Base-by-base conservation (phyloP, 2,329 filamentous ascomycete species). In the Microsporum audouinii region DNA sequence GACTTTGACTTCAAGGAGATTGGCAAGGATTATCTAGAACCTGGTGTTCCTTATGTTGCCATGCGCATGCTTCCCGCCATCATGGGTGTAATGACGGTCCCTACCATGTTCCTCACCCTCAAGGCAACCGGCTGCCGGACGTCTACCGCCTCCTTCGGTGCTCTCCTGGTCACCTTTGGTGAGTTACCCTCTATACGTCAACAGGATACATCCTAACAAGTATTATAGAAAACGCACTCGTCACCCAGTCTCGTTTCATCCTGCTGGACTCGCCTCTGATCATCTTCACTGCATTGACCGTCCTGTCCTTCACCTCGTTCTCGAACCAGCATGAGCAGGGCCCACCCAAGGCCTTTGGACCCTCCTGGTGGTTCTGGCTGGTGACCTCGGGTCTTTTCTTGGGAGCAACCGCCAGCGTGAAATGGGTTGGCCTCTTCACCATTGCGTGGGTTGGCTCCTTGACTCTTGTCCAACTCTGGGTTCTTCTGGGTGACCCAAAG, bases 1-100 rank as follows among this genome's bases (percentile, higher is more conserved):
- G 82, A 90, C 65, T 99, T 99, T 73, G 94, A 97, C 75, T 99
- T 99, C 81, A 99, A 97, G 80, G 91, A 99, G 68, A 99, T 99
- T 76, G 94, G 94, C 75, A 96, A 97, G 79, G 94, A 99, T 75
- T 99, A 99, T 73, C 74, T 97, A 65, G 94, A 96, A 77, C 91
- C 94, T 2, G 85, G 86, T 59, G 94, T 99, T 60, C 94, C 94
- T 49, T 99, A 99, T 76, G 94, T 99, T 61, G 88, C 94, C 61
- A 99, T 99, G 94, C 88, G 94, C 73, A 77, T 97, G 76, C 85
- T 96, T 67, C 92, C 94, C 43, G 94, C 94, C 60, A 78, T 97
- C 66, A 87, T 91, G 68, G 94, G 94, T 72, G 86, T 97, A 63
- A 76, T 95, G 61, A 84, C 95, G 41, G 89, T 95, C 59, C 92